These are phyloP conservation scores for Pseudocercospora crystallina DNA, from an alignment of 2,329 filamentous ascomycete genomes.

Conservation along the genomic window DNA sequence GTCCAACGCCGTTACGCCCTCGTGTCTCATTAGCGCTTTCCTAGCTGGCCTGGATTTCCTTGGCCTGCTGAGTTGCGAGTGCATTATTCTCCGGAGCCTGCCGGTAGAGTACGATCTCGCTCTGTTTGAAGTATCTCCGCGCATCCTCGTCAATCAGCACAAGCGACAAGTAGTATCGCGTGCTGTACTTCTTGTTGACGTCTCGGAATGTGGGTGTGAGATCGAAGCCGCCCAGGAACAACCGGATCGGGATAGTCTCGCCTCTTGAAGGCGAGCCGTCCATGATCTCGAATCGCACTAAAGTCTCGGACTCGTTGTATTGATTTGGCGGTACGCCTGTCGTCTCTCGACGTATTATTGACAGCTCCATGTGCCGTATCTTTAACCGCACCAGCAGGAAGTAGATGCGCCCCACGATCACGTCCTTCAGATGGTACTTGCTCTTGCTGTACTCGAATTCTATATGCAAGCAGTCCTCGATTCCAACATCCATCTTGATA, in stretches of 20 bases:
- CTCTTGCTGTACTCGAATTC: conserved; percentile 99
- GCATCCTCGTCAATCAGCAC: conserved; percentile 72
- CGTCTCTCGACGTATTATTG: conserved; percentile 94
- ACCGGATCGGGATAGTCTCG: conserved; percentile 90
- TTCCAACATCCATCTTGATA: conserved; percentile 99
- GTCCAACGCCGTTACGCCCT: too few relatives aligned
- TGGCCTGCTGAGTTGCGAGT: conserved; percentile 49
- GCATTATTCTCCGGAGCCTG: conserved; percentile 60
- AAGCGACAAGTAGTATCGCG: conserved; percentile 92
- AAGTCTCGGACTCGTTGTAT: conserved; percentile 98
- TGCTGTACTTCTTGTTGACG: conserved; percentile 99
- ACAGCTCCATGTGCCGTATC: conserved; percentile 99
- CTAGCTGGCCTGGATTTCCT: conserved; percentile 40
- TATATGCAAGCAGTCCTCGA: conserved; percentile 98
- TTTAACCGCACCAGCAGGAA: conserved; percentile 95
- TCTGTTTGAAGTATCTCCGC: conserved; percentile 97
- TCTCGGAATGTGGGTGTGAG: conserved; percentile 97
- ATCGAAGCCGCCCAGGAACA: conserved; percentile 97
- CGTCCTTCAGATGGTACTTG: conserved; percentile 98
- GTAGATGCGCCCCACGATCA: conserved; percentile 98
- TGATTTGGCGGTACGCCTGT: conserved; percentile 96
- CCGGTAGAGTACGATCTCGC: conserved; percentile 93
- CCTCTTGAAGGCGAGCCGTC: conserved; percentile 95
- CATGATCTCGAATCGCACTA: conserved; percentile 99
- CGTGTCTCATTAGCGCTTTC: conserved; percentile 28